A percentile compares a stretch with the other conserved stretches of the same genome.
Evolutionary conservation across 352 stramenopile genomes (phyloP).

Genomic region (Phytophthora rubi): DNA sequence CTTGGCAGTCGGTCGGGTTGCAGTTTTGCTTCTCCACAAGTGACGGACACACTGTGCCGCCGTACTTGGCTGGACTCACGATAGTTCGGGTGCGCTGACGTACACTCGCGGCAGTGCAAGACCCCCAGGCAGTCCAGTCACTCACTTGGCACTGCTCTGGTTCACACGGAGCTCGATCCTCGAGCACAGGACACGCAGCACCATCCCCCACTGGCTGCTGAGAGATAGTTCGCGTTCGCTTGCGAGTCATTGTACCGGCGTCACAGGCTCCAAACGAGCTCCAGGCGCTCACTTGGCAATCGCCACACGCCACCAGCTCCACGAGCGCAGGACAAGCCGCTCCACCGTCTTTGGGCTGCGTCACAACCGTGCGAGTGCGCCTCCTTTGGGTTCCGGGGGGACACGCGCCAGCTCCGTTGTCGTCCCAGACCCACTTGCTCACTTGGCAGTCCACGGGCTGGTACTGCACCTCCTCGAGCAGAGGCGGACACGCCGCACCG

Average conservation of each 20-base stretch:
- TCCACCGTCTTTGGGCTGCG: slow-evolving; percentile 38
- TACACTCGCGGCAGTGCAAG: slow-evolving; percentile 42
- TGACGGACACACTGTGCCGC: slow-evolving; percentile 45
- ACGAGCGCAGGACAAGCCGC: slow-evolving; percentile 32
- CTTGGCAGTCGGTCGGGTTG: slow-evolving; percentile 67
- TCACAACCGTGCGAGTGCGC: slow-evolving; percentile 39
- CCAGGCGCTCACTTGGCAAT: slow-evolving; percentile 69
- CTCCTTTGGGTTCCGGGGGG: slow-evolving; percentile 35
- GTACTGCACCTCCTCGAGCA: slow-evolving; percentile 60
- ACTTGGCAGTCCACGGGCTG: slow-evolving; percentile 66
- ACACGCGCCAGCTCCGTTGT: slow-evolving; percentile 42
- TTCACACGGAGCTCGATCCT: slow-evolving; percentile 53
- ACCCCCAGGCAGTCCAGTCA: slow-evolving; percentile 54
- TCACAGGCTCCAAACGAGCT: slow-evolving; percentile 46
- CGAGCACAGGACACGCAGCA: slow-evolving; percentile 48
- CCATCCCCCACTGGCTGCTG: slow-evolving; percentile 57
- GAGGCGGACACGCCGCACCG: slow-evolving; percentile 45
- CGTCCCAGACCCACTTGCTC: slow-evolving; percentile 57
- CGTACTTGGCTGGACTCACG: slow-evolving; percentile 48
- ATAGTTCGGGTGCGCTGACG: slow-evolving; percentile 58
- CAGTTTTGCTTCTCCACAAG: slow-evolving; percentile 65
- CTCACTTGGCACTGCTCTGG: slow-evolving; percentile 54
- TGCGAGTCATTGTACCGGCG: slow-evolving; percentile 38
- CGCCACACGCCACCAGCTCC: slow-evolving; percentile 46
- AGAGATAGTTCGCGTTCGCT: slow-evolving; percentile 53